phyloP scores from a whole-genome alignment of 1,284 basidiomycete genomes.

The Leucoagaricus sp. region DNA sequence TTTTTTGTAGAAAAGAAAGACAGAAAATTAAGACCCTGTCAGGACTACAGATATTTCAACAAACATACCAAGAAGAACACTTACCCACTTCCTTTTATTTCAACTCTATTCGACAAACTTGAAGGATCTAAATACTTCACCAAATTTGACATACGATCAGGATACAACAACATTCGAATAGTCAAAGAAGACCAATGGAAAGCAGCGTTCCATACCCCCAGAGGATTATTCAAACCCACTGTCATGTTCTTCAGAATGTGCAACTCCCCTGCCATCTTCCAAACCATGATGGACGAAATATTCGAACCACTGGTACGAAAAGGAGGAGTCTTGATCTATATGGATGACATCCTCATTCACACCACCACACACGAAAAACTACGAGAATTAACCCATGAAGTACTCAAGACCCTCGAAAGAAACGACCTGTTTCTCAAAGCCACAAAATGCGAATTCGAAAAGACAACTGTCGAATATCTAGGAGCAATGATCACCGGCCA shows the following conservation, averaged over 20 bases:
- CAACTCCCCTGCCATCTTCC: slow-evolving; percentile 17
- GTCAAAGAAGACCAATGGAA: too few relatives aligned
- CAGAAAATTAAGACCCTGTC: slow-evolving; percentile 4
- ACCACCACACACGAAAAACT: background rate
- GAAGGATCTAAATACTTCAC: too few relatives aligned
- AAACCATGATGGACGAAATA: background rate
- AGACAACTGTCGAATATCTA: slow-evolving; percentile 7
- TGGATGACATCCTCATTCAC: slow-evolving; percentile 17
- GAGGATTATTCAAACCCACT: slow-evolving; percentile 13
- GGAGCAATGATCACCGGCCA: slow-evolving; percentile 11
- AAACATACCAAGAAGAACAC: slow-evolving; percentile 14
- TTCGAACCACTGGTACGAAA: background rate
- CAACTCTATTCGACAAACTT: slow-evolving; percentile 15
- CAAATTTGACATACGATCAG: too few relatives aligned
- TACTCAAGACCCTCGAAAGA: background rate
- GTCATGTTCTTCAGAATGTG: slow-evolving; percentile 21
- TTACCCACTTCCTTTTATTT: slow-evolving; percentile 35
- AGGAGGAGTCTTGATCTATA: slow-evolving; percentile 10
- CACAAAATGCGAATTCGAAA: slow-evolving; percentile 12
- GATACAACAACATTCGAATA: too few relatives aligned
- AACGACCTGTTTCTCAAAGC: slow-evolving; percentile 15
- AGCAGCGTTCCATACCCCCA: slow-evolving; percentile 11
- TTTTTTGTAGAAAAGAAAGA: slow-evolving; percentile 34
- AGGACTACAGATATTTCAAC: slow-evolving; percentile 16
- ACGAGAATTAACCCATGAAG: background rate